Evolutionary conservation across 148 eudicot species (phyloP), one percentile per base, ranked within the genome.

Genomic region (Oxyria digyna): DNA sequence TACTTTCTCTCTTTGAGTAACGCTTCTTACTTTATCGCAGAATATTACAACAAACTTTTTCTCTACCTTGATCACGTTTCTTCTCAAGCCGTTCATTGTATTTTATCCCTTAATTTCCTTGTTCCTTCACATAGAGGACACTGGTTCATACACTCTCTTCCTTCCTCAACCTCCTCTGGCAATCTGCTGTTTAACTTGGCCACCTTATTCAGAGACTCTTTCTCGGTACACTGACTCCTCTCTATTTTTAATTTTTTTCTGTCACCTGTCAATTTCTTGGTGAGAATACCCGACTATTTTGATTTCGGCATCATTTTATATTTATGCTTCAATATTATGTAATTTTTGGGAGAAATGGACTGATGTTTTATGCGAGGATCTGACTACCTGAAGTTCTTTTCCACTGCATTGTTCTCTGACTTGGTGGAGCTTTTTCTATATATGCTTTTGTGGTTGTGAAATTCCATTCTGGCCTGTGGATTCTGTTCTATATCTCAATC

Each of bases 11-110:
- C 62, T 23, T 10, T 54, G 62, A 54, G 62, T 54, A 54, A 54
- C 62, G 32, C 31, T 4, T 54, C 0, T 54, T 54, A 8, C 62
- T 54, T 54, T 54, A 8, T 54, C 14, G 29, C 15, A 24, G 15
- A 54, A 54, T 54, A 54, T 21, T 26, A 6, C 62, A 54, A 54
- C 62, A 23, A 54, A 14, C 62, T 54, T 54, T 54, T 54, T 54
- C 31, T 23, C 62, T 54, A 10, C 3, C 4, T 24, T 10, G 31
- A 10, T 23, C 62, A 54, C 62, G 6, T 54, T 54, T 54, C 29
- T 24, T 54, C 15, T 54, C 62, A 23, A 8, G 31, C 5, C 8
- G 31, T 10, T 23, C 13, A 54, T 54, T 10, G 8, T 54, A 54
- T 24, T 31, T 10, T 17, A 17, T 46, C 52, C 6, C 21, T 18